phyloP scores from a whole-genome alignment of 1,139 yeast species.

The Tardiomyces digboiensis region DNA sequence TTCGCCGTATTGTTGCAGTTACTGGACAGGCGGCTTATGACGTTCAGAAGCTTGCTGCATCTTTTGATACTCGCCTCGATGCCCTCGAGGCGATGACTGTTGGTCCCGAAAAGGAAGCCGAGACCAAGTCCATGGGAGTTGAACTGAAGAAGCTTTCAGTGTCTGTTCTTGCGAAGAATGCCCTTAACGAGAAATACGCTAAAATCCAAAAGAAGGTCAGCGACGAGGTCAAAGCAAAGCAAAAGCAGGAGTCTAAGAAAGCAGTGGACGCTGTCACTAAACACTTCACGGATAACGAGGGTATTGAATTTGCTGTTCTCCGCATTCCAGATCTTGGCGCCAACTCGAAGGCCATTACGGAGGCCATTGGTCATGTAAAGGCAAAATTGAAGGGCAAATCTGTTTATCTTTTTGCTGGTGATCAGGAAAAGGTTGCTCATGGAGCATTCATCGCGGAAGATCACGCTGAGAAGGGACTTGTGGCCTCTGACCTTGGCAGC shows the following conservation, averaged over 20 bases:
- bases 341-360: conserved; percentile 90
- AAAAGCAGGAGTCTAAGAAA: conserved; percentile 79
- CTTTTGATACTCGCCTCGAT: conserved; percentile 52
- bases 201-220: conserved; percentile 78
- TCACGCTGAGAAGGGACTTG: conserved; percentile 61
- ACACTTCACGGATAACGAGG: conserved; percentile 43
- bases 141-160: conserved; percentile 72
- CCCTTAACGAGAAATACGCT: conserved; percentile 62
- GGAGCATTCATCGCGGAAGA: conserved; percentile 81
- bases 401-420: conserved; percentile 75
- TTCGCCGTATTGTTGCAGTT: conserved; percentile 95
- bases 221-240: conserved; percentile 79
- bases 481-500: conserved; percentile 67
- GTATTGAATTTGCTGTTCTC: conserved; percentile 49
- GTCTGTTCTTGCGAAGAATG: conserved; percentile 72
- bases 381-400: conserved; percentile 68
- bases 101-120: conserved; percentile 67
- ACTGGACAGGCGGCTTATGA: conserved; percentile 87
- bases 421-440: conserved; percentile 77
- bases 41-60: conserved; percentile 76
- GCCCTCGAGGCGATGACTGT: conserved; percentile 44
- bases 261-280: conserved; percentile 70
- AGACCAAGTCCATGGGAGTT: conserved; percentile 76
- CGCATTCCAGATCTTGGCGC: conserved; percentile 55
- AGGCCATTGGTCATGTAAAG: conserved; percentile 80